Percentiles rank a stretch among this genome's conserved stretches.
Conservation (phyloP, 148 eudicot species). For the Rhododendron ferrugineum region DNA sequence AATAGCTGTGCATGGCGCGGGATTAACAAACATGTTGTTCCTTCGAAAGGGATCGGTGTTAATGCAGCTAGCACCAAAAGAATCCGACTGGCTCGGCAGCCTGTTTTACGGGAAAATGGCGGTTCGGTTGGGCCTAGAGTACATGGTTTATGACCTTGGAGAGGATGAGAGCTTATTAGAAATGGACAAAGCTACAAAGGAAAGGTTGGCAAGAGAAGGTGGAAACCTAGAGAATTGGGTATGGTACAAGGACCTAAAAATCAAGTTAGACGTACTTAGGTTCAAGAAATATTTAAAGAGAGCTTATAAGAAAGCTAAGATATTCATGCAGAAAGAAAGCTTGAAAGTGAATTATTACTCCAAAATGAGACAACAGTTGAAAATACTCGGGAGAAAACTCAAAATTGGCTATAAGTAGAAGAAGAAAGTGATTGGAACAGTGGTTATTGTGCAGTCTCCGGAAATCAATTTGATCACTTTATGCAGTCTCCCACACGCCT, state of each 20-base stretch:
- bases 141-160: neutral
- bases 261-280: neutral
- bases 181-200: neutral
- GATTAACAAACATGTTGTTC: slow-evolving; percentile 20
- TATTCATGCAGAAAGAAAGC: slow-evolving; percentile 3
- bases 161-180: neutral
- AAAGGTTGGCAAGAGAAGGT: neutral
- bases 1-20: slow-evolving; percentile 30
- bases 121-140: slow-evolving; percentile 4
- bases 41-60: slow-evolving; percentile 9
- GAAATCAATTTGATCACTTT: neutral
- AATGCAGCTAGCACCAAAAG: neutral
- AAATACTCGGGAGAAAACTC: neutral
- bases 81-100: neutral
- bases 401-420: neutral
- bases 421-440: neutral
- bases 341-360: neutral
- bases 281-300: neutral
- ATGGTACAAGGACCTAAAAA: neutral
- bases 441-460: neutral
- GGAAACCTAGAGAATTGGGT: neutral
- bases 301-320: neutral
- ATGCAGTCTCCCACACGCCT: neutral
- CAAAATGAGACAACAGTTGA: neutral
- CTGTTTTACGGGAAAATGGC: slow-evolving; percentile 1